Conservation (phyloP, 441 rosid species). For the Populus hybrid region DNA sequence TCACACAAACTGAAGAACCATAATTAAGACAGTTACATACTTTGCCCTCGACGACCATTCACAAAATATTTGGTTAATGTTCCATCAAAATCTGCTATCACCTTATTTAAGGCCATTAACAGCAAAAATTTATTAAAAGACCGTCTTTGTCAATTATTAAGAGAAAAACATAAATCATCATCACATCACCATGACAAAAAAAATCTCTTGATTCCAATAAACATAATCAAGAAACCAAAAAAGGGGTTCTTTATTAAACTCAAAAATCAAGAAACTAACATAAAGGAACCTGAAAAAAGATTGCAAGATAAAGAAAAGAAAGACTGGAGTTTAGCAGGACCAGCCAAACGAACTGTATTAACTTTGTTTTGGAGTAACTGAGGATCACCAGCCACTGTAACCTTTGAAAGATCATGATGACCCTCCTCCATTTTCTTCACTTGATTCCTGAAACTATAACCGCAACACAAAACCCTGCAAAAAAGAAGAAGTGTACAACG, state of each 20-base stretch:
- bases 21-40: slow-evolving; percentile 33
- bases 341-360: slow-evolving; percentile 48
- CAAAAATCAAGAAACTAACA: not conserved
- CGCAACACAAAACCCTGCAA: slow-evolving; percentile 27
- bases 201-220: no score
- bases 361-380: slow-evolving; percentile 45
- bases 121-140: not conserved
- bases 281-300: not conserved
- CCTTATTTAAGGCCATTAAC: slow-evolving; percentile 28
- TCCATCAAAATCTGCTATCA: slow-evolving; percentile 86
- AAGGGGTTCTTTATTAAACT: no score
- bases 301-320: not conserved
- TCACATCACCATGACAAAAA: no score
- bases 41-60: slow-evolving; percentile 59
- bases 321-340: slow-evolving; percentile 76
- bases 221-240: no score
- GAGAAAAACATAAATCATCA: no score
- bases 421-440: slow-evolving; percentile 31
- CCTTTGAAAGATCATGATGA: slow-evolving; percentile 28
- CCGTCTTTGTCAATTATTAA: no score
- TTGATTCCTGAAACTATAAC: slow-evolving; percentile 2
- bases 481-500: not conserved
- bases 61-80: slow-evolving; percentile 63
- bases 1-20: not conserved
- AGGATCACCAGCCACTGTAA: slow-evolving; percentile 42